These are phyloP conservation scores for Excoecaria cochinchinensis DNA, from an alignment of 345 rosid species.

Conservation along the genomic window DNA sequence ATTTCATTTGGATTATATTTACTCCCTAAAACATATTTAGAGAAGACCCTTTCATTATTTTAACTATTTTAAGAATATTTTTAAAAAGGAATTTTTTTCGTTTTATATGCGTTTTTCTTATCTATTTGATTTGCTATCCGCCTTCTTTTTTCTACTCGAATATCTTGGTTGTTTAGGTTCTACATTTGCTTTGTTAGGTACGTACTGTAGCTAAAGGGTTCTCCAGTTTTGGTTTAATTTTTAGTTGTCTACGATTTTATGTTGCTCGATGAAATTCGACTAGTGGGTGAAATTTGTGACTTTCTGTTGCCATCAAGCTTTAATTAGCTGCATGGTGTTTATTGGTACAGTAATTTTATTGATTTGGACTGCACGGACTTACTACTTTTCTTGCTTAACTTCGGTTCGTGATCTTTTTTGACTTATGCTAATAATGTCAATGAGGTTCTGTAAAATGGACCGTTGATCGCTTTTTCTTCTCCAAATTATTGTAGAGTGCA, in stretches of 20 bases:
- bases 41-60: too few species aligned
- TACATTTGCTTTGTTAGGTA: too few species aligned
- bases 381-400: background rate
- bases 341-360: background rate
- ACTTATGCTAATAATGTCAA: background rate
- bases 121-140: slow-evolving; percentile 9
- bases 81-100: too few species aligned
- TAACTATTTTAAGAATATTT: too few species aligned
- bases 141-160: background rate
- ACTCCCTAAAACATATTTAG: too few species aligned
- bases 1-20: too few species aligned
- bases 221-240: too few species aligned
- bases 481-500: background rate
- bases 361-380: background rate
- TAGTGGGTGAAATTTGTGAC: background rate
- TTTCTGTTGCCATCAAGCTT: background rate
- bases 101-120: slow-evolving; percentile 4
- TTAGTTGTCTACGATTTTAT: too few species aligned
- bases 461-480: background rate
- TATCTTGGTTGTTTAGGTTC: background rate
- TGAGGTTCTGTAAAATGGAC: background rate
- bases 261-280: too few species aligned
- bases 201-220: too few species aligned
- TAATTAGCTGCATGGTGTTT: slow-evolving; percentile 1
- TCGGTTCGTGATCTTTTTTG: background rate